phyloP scores from a whole-genome alignment of 108 stramenopile genomes.

The Bacterosira constricta region DNA sequence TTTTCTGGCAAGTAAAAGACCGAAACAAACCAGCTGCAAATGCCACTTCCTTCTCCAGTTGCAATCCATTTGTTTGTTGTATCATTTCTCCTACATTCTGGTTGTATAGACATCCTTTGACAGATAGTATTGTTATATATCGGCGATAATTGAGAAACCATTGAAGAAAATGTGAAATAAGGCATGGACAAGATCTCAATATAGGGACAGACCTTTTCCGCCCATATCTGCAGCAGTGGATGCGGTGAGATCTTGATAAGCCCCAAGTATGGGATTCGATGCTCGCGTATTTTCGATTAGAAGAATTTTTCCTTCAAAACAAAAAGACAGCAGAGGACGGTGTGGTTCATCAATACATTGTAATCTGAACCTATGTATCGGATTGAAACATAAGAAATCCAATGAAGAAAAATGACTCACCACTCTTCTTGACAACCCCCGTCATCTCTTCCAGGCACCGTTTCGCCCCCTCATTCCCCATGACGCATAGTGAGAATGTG shows the following conservation, averaged over 20 bases:
- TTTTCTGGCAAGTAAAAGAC: slow-evolving; percentile 58
- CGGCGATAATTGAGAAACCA: background rate
- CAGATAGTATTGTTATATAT: background rate
- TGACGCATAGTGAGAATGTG: slow-evolving; percentile 84
- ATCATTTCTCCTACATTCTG: slow-evolving; percentile 80
- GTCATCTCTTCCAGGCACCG: slow-evolving; percentile 66
- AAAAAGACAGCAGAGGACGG: background rate
- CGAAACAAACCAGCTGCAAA: slow-evolving; percentile 82
- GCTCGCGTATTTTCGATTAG: slow-evolving; percentile 85
- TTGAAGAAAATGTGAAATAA: background rate
- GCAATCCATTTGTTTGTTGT: slow-evolving; percentile 41
- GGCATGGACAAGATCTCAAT: background rate
- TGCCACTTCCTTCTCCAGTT: slow-evolving; percentile 48
- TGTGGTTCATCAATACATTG: background rate
- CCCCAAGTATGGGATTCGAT: slow-evolving; percentile 67
- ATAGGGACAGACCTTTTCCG: slow-evolving; percentile 54
- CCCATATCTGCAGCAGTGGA: slow-evolving; percentile 69
- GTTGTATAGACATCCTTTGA: slow-evolving; percentile 81
- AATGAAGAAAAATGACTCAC: background rate
- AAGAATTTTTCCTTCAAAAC: slow-evolving; percentile 50
- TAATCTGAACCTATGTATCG: background rate
- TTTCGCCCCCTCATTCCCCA: slow-evolving; percentile 75
- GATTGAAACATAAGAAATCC: too few species aligned
- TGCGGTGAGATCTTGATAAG: slow-evolving; percentile 84
- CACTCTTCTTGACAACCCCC: slow-evolving; percentile 55